phyloP scores from a whole-genome alignment of 768 basidiomycete species.

The Auriculariales sp. region DNA sequence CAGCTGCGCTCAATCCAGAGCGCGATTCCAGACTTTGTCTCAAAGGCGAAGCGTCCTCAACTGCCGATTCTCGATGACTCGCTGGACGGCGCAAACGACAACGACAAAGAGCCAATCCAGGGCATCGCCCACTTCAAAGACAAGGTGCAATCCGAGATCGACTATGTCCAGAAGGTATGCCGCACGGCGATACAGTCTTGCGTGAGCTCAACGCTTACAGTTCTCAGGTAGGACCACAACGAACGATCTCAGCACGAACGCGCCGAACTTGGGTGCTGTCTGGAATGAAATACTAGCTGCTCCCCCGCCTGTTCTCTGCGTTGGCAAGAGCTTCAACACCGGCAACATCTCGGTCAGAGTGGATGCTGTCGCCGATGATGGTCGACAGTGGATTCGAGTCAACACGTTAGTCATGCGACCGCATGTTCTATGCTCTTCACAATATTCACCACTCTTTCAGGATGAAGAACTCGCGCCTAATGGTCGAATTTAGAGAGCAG shows the following conservation, averaged over 20 bases:
- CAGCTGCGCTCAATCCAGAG: not conserved
- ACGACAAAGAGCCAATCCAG: not conserved
- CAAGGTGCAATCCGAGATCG: constrained; percentile 3
- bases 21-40: not conserved
- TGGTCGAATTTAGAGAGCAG: constrained; percentile 71
- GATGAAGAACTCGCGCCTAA: constrained; percentile 59
- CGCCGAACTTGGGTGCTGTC: constrained; percentile 65
- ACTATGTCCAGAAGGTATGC: constrained; percentile 1
- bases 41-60: not conserved
- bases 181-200: not conserved
- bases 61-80: constrained; percentile 3
- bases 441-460: constrained; percentile 21
- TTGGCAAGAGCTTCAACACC: constrained; percentile 39
- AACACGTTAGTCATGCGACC: constrained; percentile 52
- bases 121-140: constrained; percentile 2
- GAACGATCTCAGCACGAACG: constrained; percentile 36
- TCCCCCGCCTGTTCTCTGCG: constrained; percentile 35
- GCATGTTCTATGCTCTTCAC: constrained; percentile 1
- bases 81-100: not conserved
- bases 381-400: constrained; percentile 66
- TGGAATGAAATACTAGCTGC: constrained; percentile 67
- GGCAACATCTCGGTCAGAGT: constrained; percentile 44
- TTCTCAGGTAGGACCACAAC: not conserved
- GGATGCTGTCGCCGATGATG: constrained; percentile 66
- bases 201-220: not conserved